phyloP scores from a whole-genome alignment of 139 green algal species.

The Diplosphaera chodatii region DNA sequence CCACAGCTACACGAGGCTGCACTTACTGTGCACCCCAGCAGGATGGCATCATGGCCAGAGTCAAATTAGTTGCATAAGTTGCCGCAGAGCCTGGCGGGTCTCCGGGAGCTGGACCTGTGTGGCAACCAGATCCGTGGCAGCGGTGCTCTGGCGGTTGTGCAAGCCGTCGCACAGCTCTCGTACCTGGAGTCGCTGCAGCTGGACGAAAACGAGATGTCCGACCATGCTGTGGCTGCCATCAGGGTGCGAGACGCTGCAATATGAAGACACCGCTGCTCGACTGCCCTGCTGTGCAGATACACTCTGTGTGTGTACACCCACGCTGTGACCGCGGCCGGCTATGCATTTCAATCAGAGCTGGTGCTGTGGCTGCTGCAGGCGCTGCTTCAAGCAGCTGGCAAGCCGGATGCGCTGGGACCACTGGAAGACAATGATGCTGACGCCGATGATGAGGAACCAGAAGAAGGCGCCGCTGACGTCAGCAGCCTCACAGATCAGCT shows the following conservation, averaged over 20 bases:
- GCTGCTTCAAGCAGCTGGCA: conserved; percentile 25
- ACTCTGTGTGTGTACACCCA: background rate
- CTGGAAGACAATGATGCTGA: conserved; percentile 52
- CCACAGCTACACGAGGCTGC: no score
- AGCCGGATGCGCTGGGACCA: conserved; percentile 27
- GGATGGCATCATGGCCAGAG: no score
- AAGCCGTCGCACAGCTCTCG: conserved; percentile 21
- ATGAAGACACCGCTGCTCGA: no score
- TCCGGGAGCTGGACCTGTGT: conserved; percentile 45
- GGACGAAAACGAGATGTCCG: conserved; percentile 77
- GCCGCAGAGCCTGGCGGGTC: conserved; percentile 1
- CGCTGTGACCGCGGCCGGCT: no score
- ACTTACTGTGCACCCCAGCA: no score
- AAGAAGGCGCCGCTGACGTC: conserved; percentile 8
- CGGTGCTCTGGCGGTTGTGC: conserved; percentile 53
- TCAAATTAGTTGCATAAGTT: no score
- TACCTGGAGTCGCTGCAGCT: conserved; percentile 55
- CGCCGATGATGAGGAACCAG: conserved; percentile 27
- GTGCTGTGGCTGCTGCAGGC: conserved; percentile 3
- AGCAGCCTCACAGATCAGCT: conserved; percentile 8
- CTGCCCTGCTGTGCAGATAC: background rate
- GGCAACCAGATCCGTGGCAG: conserved; percentile 56
- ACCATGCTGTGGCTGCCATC: conserved; percentile 44
- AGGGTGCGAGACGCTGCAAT: no score
- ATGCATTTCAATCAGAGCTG: no score